These are phyloP conservation scores for Alternaria viburni DNA, from an alignment of 2,329 filamentous ascomycete species.

Conservation along the genomic window DNA sequence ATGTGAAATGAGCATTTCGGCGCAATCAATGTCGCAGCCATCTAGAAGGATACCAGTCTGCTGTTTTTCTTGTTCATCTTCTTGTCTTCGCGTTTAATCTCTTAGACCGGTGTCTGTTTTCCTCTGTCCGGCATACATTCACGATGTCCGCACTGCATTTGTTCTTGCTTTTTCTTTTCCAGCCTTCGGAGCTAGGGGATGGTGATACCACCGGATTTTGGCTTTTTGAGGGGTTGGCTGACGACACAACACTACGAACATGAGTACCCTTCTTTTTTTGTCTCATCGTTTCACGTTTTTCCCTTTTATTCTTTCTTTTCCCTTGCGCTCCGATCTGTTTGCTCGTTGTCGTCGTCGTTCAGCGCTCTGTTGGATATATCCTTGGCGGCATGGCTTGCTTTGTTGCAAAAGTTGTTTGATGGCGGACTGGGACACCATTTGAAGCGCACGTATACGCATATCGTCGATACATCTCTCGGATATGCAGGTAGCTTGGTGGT, in stretches of 20 bases:
- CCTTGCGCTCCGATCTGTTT: not conserved
- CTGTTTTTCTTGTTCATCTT: conserved; percentile 30
- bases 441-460: not conserved
- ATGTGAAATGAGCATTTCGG: conserved; percentile 33
- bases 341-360: not conserved
- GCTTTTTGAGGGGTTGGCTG: conserved; percentile 11
- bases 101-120: conserved; percentile 27
- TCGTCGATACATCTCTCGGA: not conserved
- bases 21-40: conserved; percentile 26
- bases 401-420: conserved; percentile 2
- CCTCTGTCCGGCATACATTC: conserved; percentile 20
- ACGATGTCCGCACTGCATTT: conserved; percentile 31
- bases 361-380: conserved; percentile 1
- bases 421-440: not conserved
- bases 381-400: conserved; percentile 1
- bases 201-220: conserved; percentile 20
- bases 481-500: not conserved
- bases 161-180: not conserved
- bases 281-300: conserved; percentile 9
- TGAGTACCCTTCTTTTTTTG: conserved; percentile 18
- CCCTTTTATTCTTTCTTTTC: not conserved
- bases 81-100: conserved; percentile 27
- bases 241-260: conserved; percentile 27
- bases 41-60: conserved; percentile 28
- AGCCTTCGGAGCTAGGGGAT: conserved; percentile 6